Conservation (phyloP, 2,329 filamentous ascomycete species). For the Diaporthe sp. region DNA sequence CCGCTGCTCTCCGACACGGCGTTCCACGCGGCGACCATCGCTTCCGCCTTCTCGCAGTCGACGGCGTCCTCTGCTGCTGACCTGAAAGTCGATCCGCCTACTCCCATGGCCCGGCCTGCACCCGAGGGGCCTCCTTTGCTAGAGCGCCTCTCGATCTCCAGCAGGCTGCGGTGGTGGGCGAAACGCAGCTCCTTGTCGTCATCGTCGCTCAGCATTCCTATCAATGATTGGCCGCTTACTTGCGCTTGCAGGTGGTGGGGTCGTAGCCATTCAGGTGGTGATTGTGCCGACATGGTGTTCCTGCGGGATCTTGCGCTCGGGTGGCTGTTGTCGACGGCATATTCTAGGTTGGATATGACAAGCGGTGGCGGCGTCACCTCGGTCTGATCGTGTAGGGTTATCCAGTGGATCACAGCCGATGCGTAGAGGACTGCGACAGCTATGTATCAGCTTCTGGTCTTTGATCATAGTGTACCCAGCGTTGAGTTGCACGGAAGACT, state of each 20-base stretch:
- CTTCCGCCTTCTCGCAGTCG: background rate
- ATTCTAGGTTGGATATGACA: slow-evolving; percentile 24
- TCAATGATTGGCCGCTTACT: slow-evolving; percentile 15
- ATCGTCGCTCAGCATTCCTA: slow-evolving; percentile 22
- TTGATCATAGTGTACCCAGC: background rate
- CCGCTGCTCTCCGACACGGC: background rate
- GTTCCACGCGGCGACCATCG: slow-evolving; percentile 10
- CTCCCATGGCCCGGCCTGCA: background rate
- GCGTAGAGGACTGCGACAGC: background rate
- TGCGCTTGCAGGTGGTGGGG: background rate
- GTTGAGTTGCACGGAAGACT: background rate
- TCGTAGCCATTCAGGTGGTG: slow-evolving; percentile 19
- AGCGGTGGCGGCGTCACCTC: background rate
- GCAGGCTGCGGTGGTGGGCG: slow-evolving; percentile 22
- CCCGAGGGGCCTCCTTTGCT: background rate
- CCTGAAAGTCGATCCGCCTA: background rate
- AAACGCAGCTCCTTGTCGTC: slow-evolving; percentile 28
- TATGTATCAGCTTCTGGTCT: background rate
- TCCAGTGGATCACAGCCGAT: slow-evolving; percentile 18
- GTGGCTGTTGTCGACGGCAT: slow-evolving; percentile 28
- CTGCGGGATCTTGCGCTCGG: slow-evolving; percentile 11
- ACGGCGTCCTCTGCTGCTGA: background rate
- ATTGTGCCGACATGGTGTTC: background rate
- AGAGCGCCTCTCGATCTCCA: slow-evolving; percentile 23
- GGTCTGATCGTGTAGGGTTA: background rate